phyloP scores from a whole-genome alignment of 441 rosid species.

The Populus hybrid region DNA sequence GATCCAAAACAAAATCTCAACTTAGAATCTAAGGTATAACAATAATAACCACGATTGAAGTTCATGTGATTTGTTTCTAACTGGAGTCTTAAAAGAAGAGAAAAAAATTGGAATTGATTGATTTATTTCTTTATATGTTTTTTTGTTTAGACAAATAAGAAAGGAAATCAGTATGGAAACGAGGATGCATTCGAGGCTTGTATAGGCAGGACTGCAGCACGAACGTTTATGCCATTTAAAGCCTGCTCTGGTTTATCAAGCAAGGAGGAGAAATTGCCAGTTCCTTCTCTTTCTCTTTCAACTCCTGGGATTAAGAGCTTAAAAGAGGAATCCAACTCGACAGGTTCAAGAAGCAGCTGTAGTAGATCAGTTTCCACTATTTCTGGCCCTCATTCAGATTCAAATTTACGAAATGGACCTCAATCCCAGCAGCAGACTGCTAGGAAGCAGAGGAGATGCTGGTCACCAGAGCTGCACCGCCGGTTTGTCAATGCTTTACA shows the following conservation, averaged over 20 bases:
- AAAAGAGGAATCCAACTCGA: constrained; percentile 51
- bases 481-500: constrained; percentile 79
- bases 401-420: constrained; percentile 36
- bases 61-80: not conserved
- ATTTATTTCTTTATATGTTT: not conserved
- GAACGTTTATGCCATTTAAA: constrained; percentile 43
- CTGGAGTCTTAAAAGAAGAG: not conserved
- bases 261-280: constrained; percentile 42
- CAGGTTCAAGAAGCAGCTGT: constrained; percentile 38
- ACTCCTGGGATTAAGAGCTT: constrained; percentile 50
- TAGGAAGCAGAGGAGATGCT: constrained; percentile 93
- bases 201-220: constrained; percentile 31
- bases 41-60: not conserved
- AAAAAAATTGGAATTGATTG: not conserved
- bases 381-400: constrained; percentile 40
- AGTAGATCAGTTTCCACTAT: constrained; percentile 42
- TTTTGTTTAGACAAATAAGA: constrained; percentile 40
- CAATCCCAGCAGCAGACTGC: constrained; percentile 50
- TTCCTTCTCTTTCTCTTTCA: constrained; percentile 51
- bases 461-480: constrained; percentile 93
- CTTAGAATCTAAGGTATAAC: constrained; percentile 48
- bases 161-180: constrained; percentile 17
- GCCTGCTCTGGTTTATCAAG: constrained; percentile 26
- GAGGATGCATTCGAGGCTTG: constrained; percentile 33
- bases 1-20: constrained; percentile 36